Percentiles rank a stretch among this genome's conserved stretches.
Evolutionary conservation across 306 rosid species (phyloP).

Genomic region (Phaseolus lunatus): DNA sequence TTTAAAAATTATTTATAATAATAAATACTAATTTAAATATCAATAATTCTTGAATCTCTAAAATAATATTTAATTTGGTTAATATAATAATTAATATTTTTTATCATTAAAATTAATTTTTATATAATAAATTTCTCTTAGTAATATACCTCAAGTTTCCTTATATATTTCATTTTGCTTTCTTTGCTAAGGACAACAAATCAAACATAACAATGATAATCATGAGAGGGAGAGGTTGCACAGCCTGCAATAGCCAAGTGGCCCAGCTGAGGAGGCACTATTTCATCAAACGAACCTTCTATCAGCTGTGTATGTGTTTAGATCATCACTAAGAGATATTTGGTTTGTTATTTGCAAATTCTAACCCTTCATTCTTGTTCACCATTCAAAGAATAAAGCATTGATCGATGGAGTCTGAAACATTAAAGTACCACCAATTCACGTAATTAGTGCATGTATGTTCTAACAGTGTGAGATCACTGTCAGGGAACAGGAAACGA

Average conservation of each 20-base stretch:
- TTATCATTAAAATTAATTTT: too few relatives aligned
- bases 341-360: not conserved
- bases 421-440: not conserved
- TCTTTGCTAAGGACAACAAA: too few relatives aligned
- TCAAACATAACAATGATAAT: not conserved
- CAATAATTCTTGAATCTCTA: too few relatives aligned
- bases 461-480: not conserved
- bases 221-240: not conserved
- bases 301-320: not conserved
- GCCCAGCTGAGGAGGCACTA: not conserved
- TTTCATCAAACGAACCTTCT: not conserved
- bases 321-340: not conserved
- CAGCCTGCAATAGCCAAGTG: not conserved
- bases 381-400: not conserved
- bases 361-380: not conserved
- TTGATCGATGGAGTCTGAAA: not conserved
- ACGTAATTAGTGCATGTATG: not conserved
- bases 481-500: slow-evolving; percentile 1
- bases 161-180: too few relatives aligned
- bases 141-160: too few relatives aligned
- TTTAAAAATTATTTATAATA: too few relatives aligned
- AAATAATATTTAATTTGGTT: too few relatives aligned
- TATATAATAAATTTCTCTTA: too few relatives aligned
- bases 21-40: too few relatives aligned
- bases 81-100: too few relatives aligned